Percentiles rank a stretch among this genome's conserved stretches.
These are phyloP conservation scores for Arabidopsis hybrid DNA, from an alignment of 441 rosid species.

Conservation along the genomic window DNA sequence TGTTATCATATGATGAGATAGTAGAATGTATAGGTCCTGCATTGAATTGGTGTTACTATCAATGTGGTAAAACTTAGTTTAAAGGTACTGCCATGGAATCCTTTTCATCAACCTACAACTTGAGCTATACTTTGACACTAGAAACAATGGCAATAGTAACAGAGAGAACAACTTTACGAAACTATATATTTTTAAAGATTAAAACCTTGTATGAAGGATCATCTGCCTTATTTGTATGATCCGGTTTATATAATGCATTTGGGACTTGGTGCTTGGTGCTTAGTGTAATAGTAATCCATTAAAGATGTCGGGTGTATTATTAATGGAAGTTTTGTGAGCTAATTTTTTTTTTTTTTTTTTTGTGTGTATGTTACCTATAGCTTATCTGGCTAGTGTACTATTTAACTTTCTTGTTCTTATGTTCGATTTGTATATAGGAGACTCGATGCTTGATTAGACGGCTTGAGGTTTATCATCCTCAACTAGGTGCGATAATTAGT, in stretches of 20 bases:
- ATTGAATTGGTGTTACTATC: conserved; percentile 2
- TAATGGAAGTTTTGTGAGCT: conserved; percentile 12
- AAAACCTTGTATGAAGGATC: conserved; percentile 5
- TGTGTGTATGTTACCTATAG: conserved; percentile 2
- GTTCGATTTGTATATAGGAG: conserved; percentile 38
- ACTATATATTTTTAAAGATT: neutral
- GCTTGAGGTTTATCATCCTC: conserved; percentile 44
- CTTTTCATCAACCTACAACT: conserved; percentile 11
- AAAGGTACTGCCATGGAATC: conserved; percentile 19
- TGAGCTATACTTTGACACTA: neutral
- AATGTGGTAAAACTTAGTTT: conserved; percentile 1
- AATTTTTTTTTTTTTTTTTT: neutral
- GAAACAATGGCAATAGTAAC: neutral
- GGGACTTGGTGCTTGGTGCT: neutral
- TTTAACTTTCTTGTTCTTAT: conserved; percentile 31
- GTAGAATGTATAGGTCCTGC: conserved; percentile 17
- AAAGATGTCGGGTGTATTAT: conserved; percentile 3
- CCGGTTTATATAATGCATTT: conserved; percentile 18
- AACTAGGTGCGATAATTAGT: conserved; percentile 41
- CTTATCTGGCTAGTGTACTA: conserved; percentile 32
- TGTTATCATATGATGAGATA: conserved; percentile 19
- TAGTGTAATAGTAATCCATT: neutral
- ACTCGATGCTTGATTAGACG: conserved; percentile 38
- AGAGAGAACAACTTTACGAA: conserved; percentile 12
- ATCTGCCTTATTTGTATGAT: neutral